These are phyloP conservation scores for Candida sp. DNA, from an alignment of 1,139 yeast genomes.

Conservation along the genomic window DNA sequence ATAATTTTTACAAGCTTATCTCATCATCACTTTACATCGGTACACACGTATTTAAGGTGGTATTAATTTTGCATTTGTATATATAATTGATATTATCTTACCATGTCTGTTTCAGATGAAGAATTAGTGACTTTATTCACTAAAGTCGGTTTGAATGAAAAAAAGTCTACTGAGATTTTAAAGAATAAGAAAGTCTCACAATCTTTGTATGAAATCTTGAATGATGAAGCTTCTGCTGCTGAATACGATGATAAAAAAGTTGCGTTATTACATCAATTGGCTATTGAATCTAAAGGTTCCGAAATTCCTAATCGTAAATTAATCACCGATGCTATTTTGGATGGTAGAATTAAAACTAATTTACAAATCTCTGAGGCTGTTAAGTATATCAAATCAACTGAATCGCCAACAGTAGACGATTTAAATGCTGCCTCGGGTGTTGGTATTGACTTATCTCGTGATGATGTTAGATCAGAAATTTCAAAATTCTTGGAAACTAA, in stretches of 20 bases:
- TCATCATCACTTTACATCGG: background rate
- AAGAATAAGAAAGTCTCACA: constrained; percentile 83
- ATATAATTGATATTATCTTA: background rate
- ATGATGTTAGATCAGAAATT: constrained; percentile 59
- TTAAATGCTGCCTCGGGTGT: constrained; percentile 74
- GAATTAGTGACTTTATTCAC: constrained; percentile 45
- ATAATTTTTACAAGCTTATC: constrained; percentile 5
- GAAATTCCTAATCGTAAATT: constrained; percentile 42
- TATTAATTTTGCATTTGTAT: background rate
- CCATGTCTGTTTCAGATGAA: constrained; percentile 17
- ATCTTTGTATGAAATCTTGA: constrained; percentile 59
- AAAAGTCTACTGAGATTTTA: constrained; percentile 67
- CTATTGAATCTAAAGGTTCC: constrained; percentile 56
- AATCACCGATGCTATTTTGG: constrained; percentile 59
- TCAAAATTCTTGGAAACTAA: constrained; percentile 55
- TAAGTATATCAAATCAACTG: constrained; percentile 56
- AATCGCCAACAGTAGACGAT: constrained; percentile 34
- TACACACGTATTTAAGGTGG: too few relatives aligned
- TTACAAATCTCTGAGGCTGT: constrained; percentile 82
- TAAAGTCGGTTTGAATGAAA: constrained; percentile 67
- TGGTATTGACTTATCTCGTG: constrained; percentile 69
- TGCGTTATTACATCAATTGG: constrained; percentile 72
- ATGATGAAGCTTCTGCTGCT: constrained; percentile 17
- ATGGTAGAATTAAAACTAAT: constrained; percentile 60
- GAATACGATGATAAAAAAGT: constrained; percentile 46